These are phyloP conservation scores for Ceratobasidium sp. DNA, from an alignment of 1,284 basidiomycete species.

Conservation along the genomic window DNA sequence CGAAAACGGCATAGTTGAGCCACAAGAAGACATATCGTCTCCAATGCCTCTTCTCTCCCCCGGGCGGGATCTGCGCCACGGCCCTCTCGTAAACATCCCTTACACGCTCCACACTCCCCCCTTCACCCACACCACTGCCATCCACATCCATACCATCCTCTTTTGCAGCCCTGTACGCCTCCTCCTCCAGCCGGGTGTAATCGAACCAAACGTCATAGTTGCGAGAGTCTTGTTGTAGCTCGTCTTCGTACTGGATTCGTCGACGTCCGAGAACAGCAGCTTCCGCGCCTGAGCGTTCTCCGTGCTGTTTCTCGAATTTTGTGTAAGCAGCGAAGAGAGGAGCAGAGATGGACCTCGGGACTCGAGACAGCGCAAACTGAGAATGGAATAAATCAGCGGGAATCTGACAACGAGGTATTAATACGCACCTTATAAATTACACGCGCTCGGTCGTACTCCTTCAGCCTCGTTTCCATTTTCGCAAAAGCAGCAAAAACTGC, in stretches of 20 bases:
- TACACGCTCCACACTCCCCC: constrained; percentile 72
- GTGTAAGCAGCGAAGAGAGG: constrained; percentile 93
- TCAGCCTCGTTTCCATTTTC: constrained; percentile 96
- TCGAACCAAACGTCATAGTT: constrained; percentile 99
- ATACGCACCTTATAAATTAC: constrained; percentile 91
- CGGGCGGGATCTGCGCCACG: constrained; percentile 95
- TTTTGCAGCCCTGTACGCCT: constrained; percentile 78
- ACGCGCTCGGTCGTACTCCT: constrained; percentile 96
- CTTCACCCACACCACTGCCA: constrained; percentile 70
- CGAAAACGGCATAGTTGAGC: constrained; percentile 96
- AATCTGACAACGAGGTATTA: not conserved
- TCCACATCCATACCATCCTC: constrained; percentile 78
- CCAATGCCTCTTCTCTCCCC: constrained; percentile 92
- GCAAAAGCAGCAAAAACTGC: constrained; percentile 96
- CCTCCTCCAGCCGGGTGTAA: constrained; percentile 93
- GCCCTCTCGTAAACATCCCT: constrained; percentile 97
- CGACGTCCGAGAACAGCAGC: constrained; percentile 96
- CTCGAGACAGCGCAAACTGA: constrained; percentile 91
- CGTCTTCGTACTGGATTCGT: constrained; percentile 97
- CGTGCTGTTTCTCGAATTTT: constrained; percentile 98
- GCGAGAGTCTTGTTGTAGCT: constrained; percentile 85
- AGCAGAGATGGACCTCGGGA: constrained; percentile 91
- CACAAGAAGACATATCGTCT: constrained; percentile 97
- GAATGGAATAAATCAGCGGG: not conserved
- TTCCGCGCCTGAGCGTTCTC: constrained; percentile 88